phyloP scores from a whole-genome alignment of 345 rosid genomes.

The Anastatica hierochuntica region DNA sequence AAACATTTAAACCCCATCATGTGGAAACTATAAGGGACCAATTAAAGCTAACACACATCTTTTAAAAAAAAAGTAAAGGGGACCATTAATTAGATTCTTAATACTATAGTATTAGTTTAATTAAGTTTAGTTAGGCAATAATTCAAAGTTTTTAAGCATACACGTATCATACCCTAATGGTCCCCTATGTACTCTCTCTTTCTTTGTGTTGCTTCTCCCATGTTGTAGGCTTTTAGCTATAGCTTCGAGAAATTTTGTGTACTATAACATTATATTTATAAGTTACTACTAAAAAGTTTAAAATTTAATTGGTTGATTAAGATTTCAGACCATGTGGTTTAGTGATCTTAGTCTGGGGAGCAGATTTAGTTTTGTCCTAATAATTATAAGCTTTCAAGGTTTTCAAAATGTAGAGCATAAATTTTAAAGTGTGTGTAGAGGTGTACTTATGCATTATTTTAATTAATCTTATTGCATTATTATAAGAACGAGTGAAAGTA shows the following conservation, averaged over 20 bases:
- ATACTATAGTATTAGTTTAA: slow-evolving; percentile 11
- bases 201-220: slow-evolving; percentile 19
- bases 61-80: slow-evolving; percentile 24
- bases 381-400: slow-evolving; percentile 10
- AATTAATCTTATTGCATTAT: not conserved
- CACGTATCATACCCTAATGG: slow-evolving; percentile 21
- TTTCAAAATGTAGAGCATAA: not conserved
- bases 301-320: slow-evolving; percentile 17
- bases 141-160: slow-evolving; percentile 9
- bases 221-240: slow-evolving; percentile 25
- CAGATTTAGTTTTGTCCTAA: slow-evolving; percentile 22
- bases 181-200: too few species aligned
- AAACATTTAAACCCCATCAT: slow-evolving; percentile 16
- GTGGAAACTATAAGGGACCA: slow-evolving; percentile 19
- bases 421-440: not conserved
- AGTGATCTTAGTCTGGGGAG: slow-evolving; percentile 20
- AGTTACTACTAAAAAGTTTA: not conserved
- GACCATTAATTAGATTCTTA: slow-evolving; percentile 18
- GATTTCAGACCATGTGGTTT: slow-evolving; percentile 23
- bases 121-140: slow-evolving; percentile 21
- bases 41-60: slow-evolving; percentile 20
- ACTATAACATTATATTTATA: slow-evolving; percentile 10
- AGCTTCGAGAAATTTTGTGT: slow-evolving; percentile 15
- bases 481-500: not conserved
- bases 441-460: slow-evolving; percentile 8